Evolutionary conservation across 345 rosid species (phyloP).

Genomic region (Garcia nutans): DNA sequence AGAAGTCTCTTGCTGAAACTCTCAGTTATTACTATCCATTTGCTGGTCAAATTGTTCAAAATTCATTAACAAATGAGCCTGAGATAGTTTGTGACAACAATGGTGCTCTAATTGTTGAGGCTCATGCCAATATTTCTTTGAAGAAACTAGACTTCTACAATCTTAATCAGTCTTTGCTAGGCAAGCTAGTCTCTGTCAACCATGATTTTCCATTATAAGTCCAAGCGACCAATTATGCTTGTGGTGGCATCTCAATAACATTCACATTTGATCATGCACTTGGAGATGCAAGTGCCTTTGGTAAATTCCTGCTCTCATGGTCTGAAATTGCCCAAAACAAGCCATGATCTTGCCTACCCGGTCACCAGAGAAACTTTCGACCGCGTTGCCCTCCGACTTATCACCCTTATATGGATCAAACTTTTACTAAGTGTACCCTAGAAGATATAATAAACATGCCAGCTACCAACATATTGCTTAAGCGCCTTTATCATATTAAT

Average conservation of each 20-base stretch:
- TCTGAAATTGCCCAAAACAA: slow-evolving; percentile 58
- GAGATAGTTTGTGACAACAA: slow-evolving; percentile 61
- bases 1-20: slow-evolving; percentile 51
- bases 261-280: slow-evolving; percentile 86
- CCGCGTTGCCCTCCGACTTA: slow-evolving; percentile 63
- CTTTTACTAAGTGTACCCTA: slow-evolving; percentile 57
- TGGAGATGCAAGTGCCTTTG: slow-evolving; percentile 74
- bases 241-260: slow-evolving; percentile 69
- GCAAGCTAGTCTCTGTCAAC: slow-evolving; percentile 49
- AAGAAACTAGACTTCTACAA: slow-evolving; percentile 56
- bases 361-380: slow-evolving; percentile 55
- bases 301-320: slow-evolving; percentile 63
- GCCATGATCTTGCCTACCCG: slow-evolving; percentile 58
- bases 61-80: slow-evolving; percentile 49
- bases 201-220: slow-evolving; percentile 54
- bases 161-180: slow-evolving; percentile 45
- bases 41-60: slow-evolving; percentile 59
- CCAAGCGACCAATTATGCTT: slow-evolving; percentile 53
- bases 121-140: slow-evolving; percentile 49
- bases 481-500: slow-evolving; percentile 71
- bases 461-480: slow-evolving; percentile 36
- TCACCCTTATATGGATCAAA: slow-evolving; percentile 49
- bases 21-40: slow-evolving; percentile 65
- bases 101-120: slow-evolving; percentile 60
- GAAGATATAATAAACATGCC: slow-evolving; percentile 68